Evolutionary conservation across 495 filamentous ascomycete species (phyloP), one percentile per base, ranked within the genome.

Genomic region (Tuber magnatum): DNA sequence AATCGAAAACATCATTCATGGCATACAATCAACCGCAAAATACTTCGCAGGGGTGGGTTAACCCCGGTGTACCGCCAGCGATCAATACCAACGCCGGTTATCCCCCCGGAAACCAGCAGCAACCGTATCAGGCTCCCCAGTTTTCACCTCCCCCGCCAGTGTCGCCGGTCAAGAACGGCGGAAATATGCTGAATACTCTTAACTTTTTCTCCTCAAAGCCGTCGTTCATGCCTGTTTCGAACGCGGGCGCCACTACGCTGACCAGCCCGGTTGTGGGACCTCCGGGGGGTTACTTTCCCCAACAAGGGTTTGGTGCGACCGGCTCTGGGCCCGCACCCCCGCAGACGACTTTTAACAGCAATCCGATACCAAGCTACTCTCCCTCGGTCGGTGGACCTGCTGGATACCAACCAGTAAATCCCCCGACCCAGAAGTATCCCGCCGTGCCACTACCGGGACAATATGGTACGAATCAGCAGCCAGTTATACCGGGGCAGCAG

Each of bases 191-290:
- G 9, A 76, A 74, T 35, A 61, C 72, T 7, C 69, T 81, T 7
- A 80, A 80, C n/a, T 73, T 81, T 40, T 80, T 81, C 24, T 81
- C 78, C 3, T 35, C 70, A 2, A 77, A 77, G 70, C 78, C 79
- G 12, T 75, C 78, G 8, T 81, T 61, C 44, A 70, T 68, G 32
- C 72, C 48, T 24, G 39, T 38, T 35, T 16, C 56, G 14, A 61
- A 72, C 14, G 51, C 61, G 7, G 77, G 77, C 18, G 77, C 74
- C 22, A 71, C 75, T 38, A 74, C 76, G 20, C 76, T 79, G 18
- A 74, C 75, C 39, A 71, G 46, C 14, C 77, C 77, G 20, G 32
- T 40, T 32, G 56, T 65, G 56, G 56, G 56, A 65, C n/a, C 56
- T 35, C 3, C n/a, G 28, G 56, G 56, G 12, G 56, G 56, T 7